These are phyloP conservation scores for Ganoderma leucocontextum DNA, from an alignment of 1,284 basidiomycete genomes.

Conservation along the genomic window DNA sequence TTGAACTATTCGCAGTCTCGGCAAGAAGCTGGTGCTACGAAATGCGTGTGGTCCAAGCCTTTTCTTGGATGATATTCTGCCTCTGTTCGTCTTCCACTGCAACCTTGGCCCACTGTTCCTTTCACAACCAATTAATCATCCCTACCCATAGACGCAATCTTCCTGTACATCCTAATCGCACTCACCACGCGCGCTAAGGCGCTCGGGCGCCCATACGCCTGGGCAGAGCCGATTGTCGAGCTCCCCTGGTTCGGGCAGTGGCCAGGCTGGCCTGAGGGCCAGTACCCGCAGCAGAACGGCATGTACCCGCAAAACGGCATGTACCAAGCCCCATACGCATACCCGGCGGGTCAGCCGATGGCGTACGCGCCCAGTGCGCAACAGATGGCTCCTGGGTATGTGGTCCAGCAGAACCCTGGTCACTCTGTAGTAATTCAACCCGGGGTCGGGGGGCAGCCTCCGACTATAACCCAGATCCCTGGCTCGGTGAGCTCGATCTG, in stretches of 20 bases:
- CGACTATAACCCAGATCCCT: constrained; percentile 70
- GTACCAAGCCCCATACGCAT: constrained; percentile 36
- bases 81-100: constrained; percentile 53
- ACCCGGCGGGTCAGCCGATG: constrained; percentile 38
- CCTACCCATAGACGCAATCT: constrained; percentile 50
- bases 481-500: constrained; percentile 46
- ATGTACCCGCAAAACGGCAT: constrained; percentile 33
- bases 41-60: constrained; percentile 79
- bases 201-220: constrained; percentile 53
- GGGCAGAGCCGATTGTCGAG: constrained; percentile 58
- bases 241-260: constrained; percentile 62
- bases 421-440: constrained; percentile 78
- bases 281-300: constrained; percentile 23
- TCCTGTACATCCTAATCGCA: constrained; percentile 52
- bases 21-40: constrained; percentile 70
- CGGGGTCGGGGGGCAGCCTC: constrained; percentile 63
- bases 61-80: constrained; percentile 79
- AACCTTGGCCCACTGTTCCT: neutral
- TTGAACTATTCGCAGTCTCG: constrained; percentile 53
- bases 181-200: constrained; percentile 53
- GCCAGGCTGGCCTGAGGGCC: constrained; percentile 49
- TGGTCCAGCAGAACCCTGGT: constrained; percentile 61
- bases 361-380: constrained; percentile 28
- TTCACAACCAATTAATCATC: neutral
- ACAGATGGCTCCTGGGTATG: constrained; percentile 37